Percentiles rank a stretch among this genome's conserved stretches.
These are phyloP conservation scores for Colletotrichum sp. DNA, from an alignment of 2,329 filamentous ascomycete genomes.

Conservation along the genomic window DNA sequence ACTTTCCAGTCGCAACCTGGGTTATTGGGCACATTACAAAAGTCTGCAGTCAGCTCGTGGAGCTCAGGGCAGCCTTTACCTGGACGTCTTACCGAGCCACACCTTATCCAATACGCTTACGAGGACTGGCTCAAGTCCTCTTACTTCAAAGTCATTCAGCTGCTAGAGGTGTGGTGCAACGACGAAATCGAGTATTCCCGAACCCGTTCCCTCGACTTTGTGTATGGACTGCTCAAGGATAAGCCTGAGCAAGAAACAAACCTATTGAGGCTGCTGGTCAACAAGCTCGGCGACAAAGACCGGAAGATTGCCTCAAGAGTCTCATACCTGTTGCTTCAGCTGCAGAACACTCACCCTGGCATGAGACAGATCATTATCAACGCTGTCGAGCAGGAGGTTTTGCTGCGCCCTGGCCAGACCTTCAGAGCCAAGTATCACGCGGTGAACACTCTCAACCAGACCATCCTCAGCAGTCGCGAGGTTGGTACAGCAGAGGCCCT, in stretches of 20 bases:
- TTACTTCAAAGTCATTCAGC: conserved; percentile 92
- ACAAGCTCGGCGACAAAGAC: conserved; percentile 94
- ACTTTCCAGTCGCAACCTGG: conserved; percentile 81
- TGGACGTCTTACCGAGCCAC: conserved; percentile 72
- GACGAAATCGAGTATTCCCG: conserved; percentile 96
- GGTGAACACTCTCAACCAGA: conserved; percentile 96
- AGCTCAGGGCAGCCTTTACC: conserved; percentile 73
- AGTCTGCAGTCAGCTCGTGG: conserved; percentile 65
- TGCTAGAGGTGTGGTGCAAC: conserved; percentile 90
- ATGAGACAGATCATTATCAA: conserved; percentile 93
- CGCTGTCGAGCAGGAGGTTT: conserved; percentile 83
- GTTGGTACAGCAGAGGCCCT: conserved; percentile 80
- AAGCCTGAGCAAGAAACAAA: conserved; percentile 98
- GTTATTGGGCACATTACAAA: conserved; percentile 73
- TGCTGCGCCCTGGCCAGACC: conserved; percentile 87
- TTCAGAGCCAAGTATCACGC: conserved; percentile 93
- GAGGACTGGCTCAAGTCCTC: conserved; percentile 95
- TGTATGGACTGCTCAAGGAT: conserved; percentile 89
- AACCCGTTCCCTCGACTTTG: conserved; percentile 84
- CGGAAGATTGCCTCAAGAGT: conserved; percentile 94
- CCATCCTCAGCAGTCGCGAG: conserved; percentile 85
- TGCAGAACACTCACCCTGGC: conserved; percentile 85
- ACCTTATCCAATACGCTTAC: conserved; percentile 87
- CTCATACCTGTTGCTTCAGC: conserved; percentile 90
- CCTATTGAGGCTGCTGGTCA: conserved; percentile 86